Conservation (phyloP, 2,329 filamentous ascomycete genomes). For the Monosporascus sp. region DNA sequence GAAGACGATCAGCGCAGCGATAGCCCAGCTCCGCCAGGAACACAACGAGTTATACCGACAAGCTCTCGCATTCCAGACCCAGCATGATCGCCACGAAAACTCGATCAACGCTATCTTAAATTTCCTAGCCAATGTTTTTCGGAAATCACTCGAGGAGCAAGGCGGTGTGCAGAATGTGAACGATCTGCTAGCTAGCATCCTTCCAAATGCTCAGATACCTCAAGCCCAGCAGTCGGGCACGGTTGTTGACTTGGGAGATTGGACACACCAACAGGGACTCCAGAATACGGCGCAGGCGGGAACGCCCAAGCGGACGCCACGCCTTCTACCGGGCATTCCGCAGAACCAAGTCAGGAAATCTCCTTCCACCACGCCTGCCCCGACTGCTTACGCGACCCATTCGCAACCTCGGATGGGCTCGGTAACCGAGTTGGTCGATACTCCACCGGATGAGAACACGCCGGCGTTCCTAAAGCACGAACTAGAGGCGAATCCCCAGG, state of each 20-base stretch:
- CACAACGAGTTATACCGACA: slow-evolving; percentile 86
- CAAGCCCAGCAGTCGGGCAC: slow-evolving; percentile 45
- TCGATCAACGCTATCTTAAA: slow-evolving; percentile 98
- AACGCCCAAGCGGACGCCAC: slow-evolving; percentile 47
- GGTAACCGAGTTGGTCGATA: slow-evolving; percentile 57
- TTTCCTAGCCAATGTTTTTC: slow-evolving; percentile 94
- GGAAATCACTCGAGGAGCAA: slow-evolving; percentile 84
- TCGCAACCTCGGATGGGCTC: slow-evolving; percentile 44
- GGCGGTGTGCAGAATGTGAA: slow-evolving; percentile 70
- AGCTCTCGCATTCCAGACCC: slow-evolving; percentile 79
- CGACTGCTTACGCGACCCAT: slow-evolving; percentile 22
- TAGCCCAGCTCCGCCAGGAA: slow-evolving; percentile 74
- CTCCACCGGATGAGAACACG: slow-evolving; percentile 36
- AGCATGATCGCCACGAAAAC: slow-evolving; percentile 95
- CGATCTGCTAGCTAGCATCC: slow-evolving; percentile 75
- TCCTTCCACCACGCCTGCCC: slow-evolving; percentile 24
- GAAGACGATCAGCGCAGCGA: slow-evolving; percentile 75
- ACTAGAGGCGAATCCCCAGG: slow-evolving; percentile 52
- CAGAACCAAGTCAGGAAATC: slow-evolving; percentile 27
- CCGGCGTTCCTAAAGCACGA: slow-evolving; percentile 50
- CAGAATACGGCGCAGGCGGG: slow-evolving; percentile 32
- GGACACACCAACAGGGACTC: slow-evolving; percentile 42
- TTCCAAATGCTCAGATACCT: slow-evolving; percentile 50
- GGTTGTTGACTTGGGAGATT: slow-evolving; percentile 58
- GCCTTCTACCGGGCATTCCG: slow-evolving; percentile 51